Base-by-base conservation (phyloP, 805 yeast genomes). In the Spathaspora boniae region DNA sequence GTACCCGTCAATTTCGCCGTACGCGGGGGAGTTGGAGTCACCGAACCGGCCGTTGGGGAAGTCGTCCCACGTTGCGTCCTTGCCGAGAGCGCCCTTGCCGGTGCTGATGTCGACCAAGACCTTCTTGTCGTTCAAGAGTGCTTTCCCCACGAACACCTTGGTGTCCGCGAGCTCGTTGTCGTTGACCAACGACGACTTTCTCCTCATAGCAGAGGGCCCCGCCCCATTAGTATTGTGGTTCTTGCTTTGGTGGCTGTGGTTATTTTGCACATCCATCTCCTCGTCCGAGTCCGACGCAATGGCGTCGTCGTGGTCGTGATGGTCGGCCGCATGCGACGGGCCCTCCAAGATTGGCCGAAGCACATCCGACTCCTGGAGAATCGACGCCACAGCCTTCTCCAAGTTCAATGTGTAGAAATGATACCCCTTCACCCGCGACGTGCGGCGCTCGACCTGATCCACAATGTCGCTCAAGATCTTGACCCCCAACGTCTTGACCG, bases 1-100 rank as follows among this genome's bases (percentile, higher is more conserved):
- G 57, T 91, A 93, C 20, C 98, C 98, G 57, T 89, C 97, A 49
- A 91, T 86, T 62, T 91, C 97, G 68, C 98, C 98, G 60, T 85
- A 91, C 1, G 98, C 98, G 14, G 97, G 96, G 22, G 96, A 86
- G 50, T 93, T 72, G 0, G 96, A 85, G 62, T 88, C 95, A 64
- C 97, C 95, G 58, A 86, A 87, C 64, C 98, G 74, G 54, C 97
- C 96, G 60, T 89, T 87, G 18, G 96, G 93, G 60, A 86, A 89
- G 53, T 89, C 98, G 66, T 89, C 98, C 98, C 98, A 89, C 1
- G 89, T 85, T 4, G 95, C 95, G 56, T 86, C 93, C 50, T 86
- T 78, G 23, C 95, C 95, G 18, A 86, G 53, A 2, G 82, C 75
- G 26, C 95, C 95, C 45, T 82, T 80, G 27, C 96, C 96, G 11